Base-by-base conservation (phyloP, 1,284 basidiomycete genomes). In the Cryptococcus sp. region DNA sequence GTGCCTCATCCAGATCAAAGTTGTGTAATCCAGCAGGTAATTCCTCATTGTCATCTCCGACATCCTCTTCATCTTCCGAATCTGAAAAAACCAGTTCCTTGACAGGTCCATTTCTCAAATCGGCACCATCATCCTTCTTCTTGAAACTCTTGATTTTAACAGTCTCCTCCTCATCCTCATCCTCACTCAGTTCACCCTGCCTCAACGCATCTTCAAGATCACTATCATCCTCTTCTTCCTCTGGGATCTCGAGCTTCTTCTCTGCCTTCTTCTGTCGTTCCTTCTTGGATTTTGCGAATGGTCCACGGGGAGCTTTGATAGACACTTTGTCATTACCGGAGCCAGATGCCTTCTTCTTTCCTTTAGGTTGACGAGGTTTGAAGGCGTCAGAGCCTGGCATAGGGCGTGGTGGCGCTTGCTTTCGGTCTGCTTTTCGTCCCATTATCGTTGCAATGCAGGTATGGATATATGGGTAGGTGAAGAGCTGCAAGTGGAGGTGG, bases 341-440 rank as follows among this genome's bases (percentile, higher is more conserved):
- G 19, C 57, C 41, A 7, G 61, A 57, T 14, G 57, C 60, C 9
- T 61, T 54, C 37, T 50, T 57, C 62, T 71, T 73, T 32, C 63
- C 61, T 41, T 60, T 61, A 18, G 56, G 45, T 44, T 55, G 58
- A 14, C 56, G 52, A 19, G 55, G 51, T 46, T 55, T 57, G 53
- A 67, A 58, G n/a, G 60, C 52, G 42, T 68, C 61, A 7, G 63
- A 65, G 16, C 70, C 72, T 1, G 66, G 62, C 19, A 91, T 67
- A 39, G 89, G 83, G 54, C 77, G 78, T 2, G 90, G 91, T 4
- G 84, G 78, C 0, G 79, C 82, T 76, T 97, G 92, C 79, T 96
- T 96, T 77, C 88, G 87, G 77, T 88, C 90, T 61, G 90, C 84
- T 65, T 90, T 85, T 70, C 90, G 83, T 66, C 92, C 92, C 90